Base-by-base conservation (phyloP, 257 asterid species). In the Nicotiana undulata region DNA sequence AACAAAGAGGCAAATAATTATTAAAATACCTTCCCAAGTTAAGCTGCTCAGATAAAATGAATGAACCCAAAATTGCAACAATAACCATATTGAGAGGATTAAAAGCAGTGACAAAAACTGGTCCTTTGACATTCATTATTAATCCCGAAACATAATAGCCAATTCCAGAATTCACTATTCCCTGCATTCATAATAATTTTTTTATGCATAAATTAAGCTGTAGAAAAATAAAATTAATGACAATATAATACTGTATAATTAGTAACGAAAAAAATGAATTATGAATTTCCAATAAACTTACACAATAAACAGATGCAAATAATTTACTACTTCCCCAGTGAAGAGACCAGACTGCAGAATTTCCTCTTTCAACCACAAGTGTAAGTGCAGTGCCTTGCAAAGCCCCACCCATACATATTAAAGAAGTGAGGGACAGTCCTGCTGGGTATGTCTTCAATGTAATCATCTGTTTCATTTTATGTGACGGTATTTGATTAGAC, bases 381-480 rank as follows among this genome's bases (percentile, higher is more conserved):
- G 98, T 89, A 15, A 90, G 85, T 31, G 83, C 85, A 26, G 86
- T 81, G 77, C 89, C 91, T 55, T 85, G 79, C 40, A 92, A 16
- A 17, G 94, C 85, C 31, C 96, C 98, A 15, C 85, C 53, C 65
- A 84, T 79, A 61, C 98, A 93, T 31, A 91, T 83, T 82, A 90
- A 55, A 6, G 89, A 79, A 2, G 94, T 88, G 6, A 93, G 90
- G 1, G 97, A 89, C 40, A 92, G 88, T 26, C 90, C 90, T 22
- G 94, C 91, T 5, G 92, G 90, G 76, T 90, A 93, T 4, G 92
- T 55, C 81, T 90, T 92, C 83, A 92, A 80, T 17, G 87, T 80
- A 1, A 84, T 88, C 55, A 51, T 51, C 15, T 51, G 17, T 51
- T 51, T 51, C 55, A 51, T 55, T 55, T 56, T 56, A 17, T 6